Evolutionary conservation across 2,329 filamentous ascomycete species (phyloP).

Genomic region (Fusarium pseudograminearum): DNA sequence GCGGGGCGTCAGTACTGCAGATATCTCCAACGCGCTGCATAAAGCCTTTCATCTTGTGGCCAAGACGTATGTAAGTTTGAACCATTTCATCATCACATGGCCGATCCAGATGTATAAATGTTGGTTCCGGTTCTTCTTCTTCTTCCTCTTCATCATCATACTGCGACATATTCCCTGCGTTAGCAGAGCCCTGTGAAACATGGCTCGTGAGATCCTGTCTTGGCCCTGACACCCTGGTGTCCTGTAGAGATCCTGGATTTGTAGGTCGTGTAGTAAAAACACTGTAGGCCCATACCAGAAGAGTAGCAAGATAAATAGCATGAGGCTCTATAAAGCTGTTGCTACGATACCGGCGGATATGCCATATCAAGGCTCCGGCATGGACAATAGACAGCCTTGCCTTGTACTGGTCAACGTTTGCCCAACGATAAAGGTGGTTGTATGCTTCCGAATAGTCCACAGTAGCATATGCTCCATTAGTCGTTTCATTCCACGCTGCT

Average conservation of each 20-base stretch:
- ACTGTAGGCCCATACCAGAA: slow-evolving; percentile 32
- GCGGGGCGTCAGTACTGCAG: slow-evolving; percentile 17
- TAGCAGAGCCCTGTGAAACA: background rate
- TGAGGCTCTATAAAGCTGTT: slow-evolving; percentile 33
- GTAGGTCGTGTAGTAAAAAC: slow-evolving; percentile 7
- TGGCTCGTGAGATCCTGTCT: background rate
- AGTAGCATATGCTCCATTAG: background rate
- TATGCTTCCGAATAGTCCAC: slow-evolving; percentile 20
- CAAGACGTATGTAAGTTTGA: slow-evolving; percentile 30
- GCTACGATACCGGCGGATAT: slow-evolving; percentile 36
- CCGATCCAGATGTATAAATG: slow-evolving; percentile 34
- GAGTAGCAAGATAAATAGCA: slow-evolving; percentile 30
- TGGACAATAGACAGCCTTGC: slow-evolving; percentile 35
- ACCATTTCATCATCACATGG: slow-evolving; percentile 42
- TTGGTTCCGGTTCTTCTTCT: slow-evolving; percentile 26
- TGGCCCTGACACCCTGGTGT: background rate
- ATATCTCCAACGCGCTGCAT: slow-evolving; percentile 32
- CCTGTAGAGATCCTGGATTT: background rate
- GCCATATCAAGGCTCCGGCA: slow-evolving; percentile 35
- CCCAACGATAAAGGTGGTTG: slow-evolving; percentile 27
- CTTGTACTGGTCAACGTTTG: slow-evolving; percentile 37
- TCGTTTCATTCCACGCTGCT: background rate
- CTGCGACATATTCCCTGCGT: too few species aligned
- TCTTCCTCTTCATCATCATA: background rate
- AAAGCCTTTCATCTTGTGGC: slow-evolving; percentile 34